A percentile compares a stretch with the other conserved stretches of the same genome.
Evolutionary conservation across 345 rosid species (phyloP).

Genomic region (Mercurialis annua): DNA sequence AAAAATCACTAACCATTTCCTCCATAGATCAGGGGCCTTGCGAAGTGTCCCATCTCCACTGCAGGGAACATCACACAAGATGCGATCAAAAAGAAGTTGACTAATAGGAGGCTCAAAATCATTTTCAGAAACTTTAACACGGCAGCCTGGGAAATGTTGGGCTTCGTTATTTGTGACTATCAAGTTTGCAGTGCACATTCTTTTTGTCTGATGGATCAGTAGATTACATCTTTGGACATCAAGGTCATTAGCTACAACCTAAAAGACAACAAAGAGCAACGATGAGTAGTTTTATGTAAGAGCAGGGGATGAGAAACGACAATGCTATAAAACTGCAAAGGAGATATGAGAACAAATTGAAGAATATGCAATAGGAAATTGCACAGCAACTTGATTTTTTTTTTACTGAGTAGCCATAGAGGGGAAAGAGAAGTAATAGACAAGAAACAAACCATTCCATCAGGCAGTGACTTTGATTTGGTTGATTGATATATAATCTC

Average conservation of each 20-base stretch:
- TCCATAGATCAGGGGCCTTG: slow-evolving; percentile 98
- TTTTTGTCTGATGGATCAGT: slow-evolving; percentile 96
- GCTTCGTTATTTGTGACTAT: slow-evolving; percentile 94
- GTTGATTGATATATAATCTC: slow-evolving; percentile 72
- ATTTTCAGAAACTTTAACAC: slow-evolving; percentile 34
- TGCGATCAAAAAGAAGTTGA: slow-evolving; percentile 86
- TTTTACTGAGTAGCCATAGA: not conserved
- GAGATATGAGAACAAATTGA: slow-evolving; percentile 7
- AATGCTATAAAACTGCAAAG: not conserved
- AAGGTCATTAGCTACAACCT: slow-evolving; percentile 95
- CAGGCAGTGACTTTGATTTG: slow-evolving; percentile 61
- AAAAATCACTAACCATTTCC: slow-evolving; percentile 63
- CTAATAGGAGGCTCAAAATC: slow-evolving; percentile 32
- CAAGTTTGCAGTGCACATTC: slow-evolving; percentile 96
- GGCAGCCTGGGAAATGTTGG: slow-evolving; percentile 90
- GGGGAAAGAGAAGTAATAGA: not conserved
- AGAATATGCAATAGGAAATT: not conserved
- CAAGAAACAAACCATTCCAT: slow-evolving; percentile 64
- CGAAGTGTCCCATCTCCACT: slow-evolving; percentile 97
- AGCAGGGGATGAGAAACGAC: slow-evolving; percentile 6
- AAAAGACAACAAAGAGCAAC: slow-evolving; percentile 15
- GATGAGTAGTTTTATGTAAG: slow-evolving; percentile 13
- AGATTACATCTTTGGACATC: slow-evolving; percentile 97
- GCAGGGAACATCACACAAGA: slow-evolving; percentile 94
- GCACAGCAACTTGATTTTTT: not conserved